A percentile compares a stretch with the other conserved stretches of the same genome.
These are phyloP conservation scores for Acer negundo DNA, from an alignment of 345 rosid genomes.

Conservation along the genomic window DNA sequence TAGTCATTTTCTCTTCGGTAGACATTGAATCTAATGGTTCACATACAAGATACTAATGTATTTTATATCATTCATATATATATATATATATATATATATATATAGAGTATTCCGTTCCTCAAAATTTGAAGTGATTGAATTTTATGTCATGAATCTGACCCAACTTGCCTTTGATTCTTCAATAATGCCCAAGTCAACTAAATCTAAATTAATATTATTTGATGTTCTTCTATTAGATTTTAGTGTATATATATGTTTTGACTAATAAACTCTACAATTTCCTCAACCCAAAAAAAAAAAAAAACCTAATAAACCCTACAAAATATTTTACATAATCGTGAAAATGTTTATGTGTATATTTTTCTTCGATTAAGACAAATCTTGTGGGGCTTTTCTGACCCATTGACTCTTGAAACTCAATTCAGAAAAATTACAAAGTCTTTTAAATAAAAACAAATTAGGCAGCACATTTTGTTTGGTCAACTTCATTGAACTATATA, in stretches of 20 bases:
- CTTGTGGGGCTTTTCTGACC: background rate
- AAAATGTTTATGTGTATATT: background rate
- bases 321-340: background rate
- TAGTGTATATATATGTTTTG: background rate
- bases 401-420: background rate
- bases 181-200: conserved; percentile 12
- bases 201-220: background rate
- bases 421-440: background rate
- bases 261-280: background rate
- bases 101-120: background rate
- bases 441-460: background rate
- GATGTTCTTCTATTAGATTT: background rate
- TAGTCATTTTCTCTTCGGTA: too few relatives aligned
- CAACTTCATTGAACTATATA: conserved; percentile 6
- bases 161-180: conserved; percentile 13
- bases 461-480: conserved; percentile 10
- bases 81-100: too few relatives aligned
- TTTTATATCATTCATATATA: too few relatives aligned
- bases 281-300: too few relatives aligned
- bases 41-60: too few relatives aligned
- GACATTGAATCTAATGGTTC: too few relatives aligned
- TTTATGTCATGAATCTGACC: conserved; percentile 9
- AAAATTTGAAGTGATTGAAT: background rate
- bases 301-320: background rate
- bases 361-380: background rate